phyloP scores from a whole-genome alignment of 371 early-diverging fungal genomes.

The Rhizopus sp. region DNA sequence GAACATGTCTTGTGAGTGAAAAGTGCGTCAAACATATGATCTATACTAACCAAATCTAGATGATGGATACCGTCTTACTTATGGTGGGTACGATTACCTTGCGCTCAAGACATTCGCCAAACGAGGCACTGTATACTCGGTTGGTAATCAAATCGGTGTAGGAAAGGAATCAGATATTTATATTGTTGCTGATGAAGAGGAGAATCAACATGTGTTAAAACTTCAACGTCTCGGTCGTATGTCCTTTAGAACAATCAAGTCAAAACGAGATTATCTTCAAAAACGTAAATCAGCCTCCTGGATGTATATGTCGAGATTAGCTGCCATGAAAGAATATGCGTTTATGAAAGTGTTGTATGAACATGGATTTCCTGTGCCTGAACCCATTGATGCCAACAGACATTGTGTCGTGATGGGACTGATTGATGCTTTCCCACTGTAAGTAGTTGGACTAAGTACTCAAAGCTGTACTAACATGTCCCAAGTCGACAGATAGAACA shows the following conservation, averaged over 20 bases:
- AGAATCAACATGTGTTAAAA: conserved; percentile 86
- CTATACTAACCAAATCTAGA: conserved; percentile 47
- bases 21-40: neutral
- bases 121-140: conserved; percentile 87
- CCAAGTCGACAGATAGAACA: conserved; percentile 80
- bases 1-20: conserved; percentile 75
- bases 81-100: conserved; percentile 99
- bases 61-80: conserved; percentile 97
- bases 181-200: conserved; percentile 92
- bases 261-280: conserved; percentile 95
- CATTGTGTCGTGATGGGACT: conserved; percentile 99
- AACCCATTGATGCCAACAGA: conserved; percentile 90
- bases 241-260: conserved; percentile 98
- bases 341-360: conserved; percentile 94
- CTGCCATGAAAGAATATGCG: conserved; percentile 96
- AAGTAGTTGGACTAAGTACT: conserved; percentile 13
- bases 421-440: conserved; percentile 93
- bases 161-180: conserved; percentile 99
- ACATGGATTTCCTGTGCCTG: conserved; percentile 96
- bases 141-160: conserved; percentile 99
- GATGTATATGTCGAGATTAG: conserved; percentile 97
- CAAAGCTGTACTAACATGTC: neutral
- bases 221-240: conserved; percentile 95
- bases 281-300: conserved; percentile 92
- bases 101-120: conserved; percentile 94